Percentiles rank a stretch among this genome's conserved stretches.
phyloP scores from a whole-genome alignment of 176 grass and related monocot genomes.

The Poa pratensis region DNA sequence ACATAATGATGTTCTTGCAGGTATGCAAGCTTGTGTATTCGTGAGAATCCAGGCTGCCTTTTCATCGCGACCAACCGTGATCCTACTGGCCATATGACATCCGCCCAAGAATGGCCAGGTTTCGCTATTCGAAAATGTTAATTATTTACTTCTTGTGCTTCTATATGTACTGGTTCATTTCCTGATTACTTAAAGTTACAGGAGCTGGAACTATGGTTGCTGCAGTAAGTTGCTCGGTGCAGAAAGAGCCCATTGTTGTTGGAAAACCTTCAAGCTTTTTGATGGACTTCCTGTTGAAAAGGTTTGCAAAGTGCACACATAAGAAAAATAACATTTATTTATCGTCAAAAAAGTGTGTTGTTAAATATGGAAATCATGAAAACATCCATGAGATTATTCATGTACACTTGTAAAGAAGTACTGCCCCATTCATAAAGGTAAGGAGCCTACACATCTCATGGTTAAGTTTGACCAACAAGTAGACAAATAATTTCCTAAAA shows the following conservation, averaged over 20 bases:
- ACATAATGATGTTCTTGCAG: constrained; percentile 48
- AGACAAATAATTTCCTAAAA: background rate
- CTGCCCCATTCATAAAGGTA: background rate
- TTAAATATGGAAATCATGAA: background rate
- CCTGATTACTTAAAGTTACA: constrained; percentile 43
- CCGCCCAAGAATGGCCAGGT: constrained; percentile 98
- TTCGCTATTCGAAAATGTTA: constrained; percentile 18
- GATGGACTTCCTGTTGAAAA: constrained; percentile 91
- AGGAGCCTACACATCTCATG: background rate
- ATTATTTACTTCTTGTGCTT: background rate
- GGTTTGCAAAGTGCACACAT: constrained; percentile 45
- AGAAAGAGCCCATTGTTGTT: constrained; percentile 90
- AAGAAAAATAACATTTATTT: constrained; percentile 31
- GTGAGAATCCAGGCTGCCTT: constrained; percentile 95
- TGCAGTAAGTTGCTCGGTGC: constrained; percentile 80
- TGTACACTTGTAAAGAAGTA: constrained; percentile 11
- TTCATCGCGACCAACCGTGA: constrained; percentile 95
- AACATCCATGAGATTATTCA: constrained; percentile 5
- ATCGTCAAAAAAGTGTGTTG: background rate
- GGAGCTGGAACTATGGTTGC: constrained; percentile 96
- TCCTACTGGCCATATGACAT: constrained; percentile 80
- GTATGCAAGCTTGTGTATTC: constrained; percentile 87
- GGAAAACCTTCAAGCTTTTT: constrained; percentile 94
- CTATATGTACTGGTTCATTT: constrained; percentile 22
- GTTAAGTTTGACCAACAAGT: background rate